Evolutionary conservation across 2,329 filamentous ascomycete species (phyloP), one percentile per base, ranked within the genome.

Genomic region (Cylindrodendrum hubeiense): DNA sequence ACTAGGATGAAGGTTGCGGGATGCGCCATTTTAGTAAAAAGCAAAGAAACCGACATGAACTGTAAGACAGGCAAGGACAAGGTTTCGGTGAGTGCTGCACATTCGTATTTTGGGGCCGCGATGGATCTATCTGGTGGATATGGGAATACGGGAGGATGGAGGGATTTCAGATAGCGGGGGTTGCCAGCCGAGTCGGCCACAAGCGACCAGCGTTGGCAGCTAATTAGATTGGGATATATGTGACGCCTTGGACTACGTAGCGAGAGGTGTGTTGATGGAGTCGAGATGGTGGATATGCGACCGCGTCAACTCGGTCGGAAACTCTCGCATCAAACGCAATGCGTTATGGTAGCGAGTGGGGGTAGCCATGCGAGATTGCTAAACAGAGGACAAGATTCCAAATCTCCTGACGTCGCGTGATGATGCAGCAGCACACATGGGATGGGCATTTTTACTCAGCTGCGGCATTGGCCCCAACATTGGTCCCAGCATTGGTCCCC

Each of bases 341-440:
- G 9, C 41, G 9, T 4, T 22, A 30, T n/a, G 13, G 33, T 13
- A 26, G 12, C 33, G 30, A 37, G 49, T 49, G 46, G 46, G 24
- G 46, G n/a, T 33, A 12, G 19, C 17, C 46, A 15, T 50, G 46
- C 46, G 46, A 50, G 46, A 50, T 50, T 52, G 15, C 30, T 52
- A 12, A 12, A 4, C 9, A 3, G 19, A 34, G 49, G n/a, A 47
- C 34, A 43, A 19, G 39, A 24, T 26, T 30, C 24, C 22, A n/a
- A 17, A 34, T 62, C 59, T 62, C 51, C 59, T 62, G 59, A 62
- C 51, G 44, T 62, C 44, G 59, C 44, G 52, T 50, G 59, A 56
- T 56, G 41, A 56, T 56, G 41, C 39, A 28, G 6, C 28, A 43
- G 51, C 5, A 49, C 15, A 10, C 37, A 26, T 13, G n/a, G 13